Conservation (phyloP, 768 basidiomycete species). For the Agaricus sinodeliciosus region DNA sequence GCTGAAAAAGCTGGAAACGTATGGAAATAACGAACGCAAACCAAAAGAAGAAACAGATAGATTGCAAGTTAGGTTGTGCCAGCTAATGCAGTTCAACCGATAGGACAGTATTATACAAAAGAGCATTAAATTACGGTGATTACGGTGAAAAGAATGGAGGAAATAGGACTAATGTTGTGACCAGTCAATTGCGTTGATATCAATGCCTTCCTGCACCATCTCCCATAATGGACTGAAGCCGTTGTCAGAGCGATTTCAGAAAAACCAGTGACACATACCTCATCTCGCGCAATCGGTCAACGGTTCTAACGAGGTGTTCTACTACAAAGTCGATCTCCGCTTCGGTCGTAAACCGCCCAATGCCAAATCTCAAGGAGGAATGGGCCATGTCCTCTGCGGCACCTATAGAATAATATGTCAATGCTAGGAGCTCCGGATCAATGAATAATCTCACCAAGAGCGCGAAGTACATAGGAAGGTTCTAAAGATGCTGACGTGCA, state of each 20-base stretch:
- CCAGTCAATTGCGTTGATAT: conserved; percentile 94
- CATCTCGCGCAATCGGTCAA: conserved; percentile 88
- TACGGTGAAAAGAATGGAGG: not conserved
- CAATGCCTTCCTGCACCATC: conserved; percentile 99
- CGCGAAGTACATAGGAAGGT: conserved; percentile 96
- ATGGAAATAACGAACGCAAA: too few relatives aligned
- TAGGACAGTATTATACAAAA: not conserved
- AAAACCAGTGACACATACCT: conserved; percentile 41
- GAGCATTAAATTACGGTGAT: not conserved
- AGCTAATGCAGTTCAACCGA: not conserved
- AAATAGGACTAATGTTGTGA: conserved; percentile 64
- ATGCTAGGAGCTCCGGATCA: not conserved
- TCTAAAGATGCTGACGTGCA: conserved; percentile 98
- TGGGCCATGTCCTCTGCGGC: conserved; percentile 99
- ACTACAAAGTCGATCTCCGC: conserved; percentile 95
- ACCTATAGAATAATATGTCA: conserved; percentile 34
- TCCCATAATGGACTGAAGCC: conserved; percentile 86
- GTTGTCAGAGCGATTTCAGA: conserved; percentile 10
- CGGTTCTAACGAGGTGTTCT: conserved; percentile 80
- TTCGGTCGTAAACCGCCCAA: conserved; percentile 97
- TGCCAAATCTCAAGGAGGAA: conserved; percentile 93
- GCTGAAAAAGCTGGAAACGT: too few relatives aligned
- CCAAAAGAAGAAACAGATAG: too few relatives aligned
- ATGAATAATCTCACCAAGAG: conserved; percentile 54
- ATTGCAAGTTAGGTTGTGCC: too few relatives aligned